phyloP scores from a whole-genome alignment of 768 basidiomycete genomes.

The Xerocomus brunneocitrinus region DNA sequence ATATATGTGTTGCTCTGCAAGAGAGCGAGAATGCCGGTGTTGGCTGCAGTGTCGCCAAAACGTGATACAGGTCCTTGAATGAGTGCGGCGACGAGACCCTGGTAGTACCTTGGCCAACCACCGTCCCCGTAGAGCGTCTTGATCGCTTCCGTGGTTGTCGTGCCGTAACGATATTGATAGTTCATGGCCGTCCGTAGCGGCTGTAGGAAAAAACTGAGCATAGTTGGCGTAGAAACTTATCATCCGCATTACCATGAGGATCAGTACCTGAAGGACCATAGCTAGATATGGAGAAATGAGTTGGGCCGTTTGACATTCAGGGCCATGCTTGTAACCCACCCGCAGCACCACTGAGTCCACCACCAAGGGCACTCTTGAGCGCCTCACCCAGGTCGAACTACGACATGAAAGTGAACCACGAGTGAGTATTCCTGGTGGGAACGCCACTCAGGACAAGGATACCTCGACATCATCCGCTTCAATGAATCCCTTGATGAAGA shows the following conservation, averaged over 20 bases:
- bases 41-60: slow-evolving; percentile 95
- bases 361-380: slow-evolving; percentile 79
- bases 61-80: slow-evolving; percentile 80
- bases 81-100: slow-evolving; percentile 80
- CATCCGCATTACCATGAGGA: slow-evolving; percentile 56
- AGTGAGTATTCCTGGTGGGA: slow-evolving; percentile 45
- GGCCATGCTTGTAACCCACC: slow-evolving; percentile 36
- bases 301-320: neutral
- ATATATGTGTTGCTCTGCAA: slow-evolving; percentile 73
- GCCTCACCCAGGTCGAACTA: slow-evolving; percentile 81
- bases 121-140: slow-evolving; percentile 72
- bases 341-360: slow-evolving; percentile 86
- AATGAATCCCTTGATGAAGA: slow-evolving; percentile 68
- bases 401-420: slow-evolving; percentile 15
- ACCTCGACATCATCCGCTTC: slow-evolving; percentile 67
- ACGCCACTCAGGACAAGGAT: slow-evolving; percentile 16
- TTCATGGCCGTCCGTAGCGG: slow-evolving; percentile 98
- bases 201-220: slow-evolving; percentile 31
- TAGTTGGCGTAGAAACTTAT: neutral
- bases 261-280: slow-evolving; percentile 91
- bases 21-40: slow-evolving; percentile 85
- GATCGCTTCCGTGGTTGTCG: slow-evolving; percentile 59
- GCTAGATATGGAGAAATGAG: slow-evolving; percentile 40
- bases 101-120: slow-evolving; percentile 81
- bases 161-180: slow-evolving; percentile 91